These are phyloP conservation scores for Xylariaceae sp. DNA, from an alignment of 2,329 filamentous ascomycete genomes.

Conservation along the genomic window DNA sequence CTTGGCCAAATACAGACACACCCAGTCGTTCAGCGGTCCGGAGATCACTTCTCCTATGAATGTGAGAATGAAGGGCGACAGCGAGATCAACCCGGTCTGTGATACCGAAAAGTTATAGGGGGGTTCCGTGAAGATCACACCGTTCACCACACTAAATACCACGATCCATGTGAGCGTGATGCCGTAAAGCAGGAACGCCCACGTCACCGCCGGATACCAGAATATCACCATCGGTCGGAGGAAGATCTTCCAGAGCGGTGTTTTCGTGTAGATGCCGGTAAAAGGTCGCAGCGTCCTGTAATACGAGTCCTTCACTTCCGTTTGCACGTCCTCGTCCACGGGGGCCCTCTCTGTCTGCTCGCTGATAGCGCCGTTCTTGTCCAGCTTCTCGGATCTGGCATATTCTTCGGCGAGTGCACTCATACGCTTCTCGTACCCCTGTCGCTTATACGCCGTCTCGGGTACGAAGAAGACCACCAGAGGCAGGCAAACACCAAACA, in stretches of 20 bases:
- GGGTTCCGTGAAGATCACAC: constrained; percentile 39
- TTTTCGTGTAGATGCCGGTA: constrained; percentile 28
- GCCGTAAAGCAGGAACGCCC: constrained; percentile 42
- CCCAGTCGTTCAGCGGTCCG: constrained; percentile 38
- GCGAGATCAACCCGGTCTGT: constrained; percentile 41
- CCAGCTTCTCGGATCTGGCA: constrained; percentile 10
- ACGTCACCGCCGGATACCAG: constrained; percentile 42
- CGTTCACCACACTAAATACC: constrained; percentile 40
- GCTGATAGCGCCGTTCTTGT: constrained; percentile 14
- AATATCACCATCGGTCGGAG: constrained; percentile 39
- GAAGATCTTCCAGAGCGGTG: constrained; percentile 32
- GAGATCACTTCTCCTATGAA: constrained; percentile 37
- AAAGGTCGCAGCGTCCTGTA: constrained; percentile 27
- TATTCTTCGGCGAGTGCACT: constrained; percentile 5
- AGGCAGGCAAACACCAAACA: constrained; percentile 34
- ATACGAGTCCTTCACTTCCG: constrained; percentile 25
- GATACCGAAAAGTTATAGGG: constrained; percentile 45
- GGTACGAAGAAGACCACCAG: constrained; percentile 41
- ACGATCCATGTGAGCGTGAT: constrained; percentile 31
- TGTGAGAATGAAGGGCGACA: constrained; percentile 41
- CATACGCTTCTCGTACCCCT: constrained; percentile 14
- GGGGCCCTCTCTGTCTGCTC: constrained; percentile 10
- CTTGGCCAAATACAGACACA: constrained; percentile 36
- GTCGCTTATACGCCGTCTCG: constrained; percentile 40
- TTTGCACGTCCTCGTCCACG: constrained; percentile 16